phyloP scores from a whole-genome alignment of 805 yeast species.

The Kuraishia ogatae region DNA sequence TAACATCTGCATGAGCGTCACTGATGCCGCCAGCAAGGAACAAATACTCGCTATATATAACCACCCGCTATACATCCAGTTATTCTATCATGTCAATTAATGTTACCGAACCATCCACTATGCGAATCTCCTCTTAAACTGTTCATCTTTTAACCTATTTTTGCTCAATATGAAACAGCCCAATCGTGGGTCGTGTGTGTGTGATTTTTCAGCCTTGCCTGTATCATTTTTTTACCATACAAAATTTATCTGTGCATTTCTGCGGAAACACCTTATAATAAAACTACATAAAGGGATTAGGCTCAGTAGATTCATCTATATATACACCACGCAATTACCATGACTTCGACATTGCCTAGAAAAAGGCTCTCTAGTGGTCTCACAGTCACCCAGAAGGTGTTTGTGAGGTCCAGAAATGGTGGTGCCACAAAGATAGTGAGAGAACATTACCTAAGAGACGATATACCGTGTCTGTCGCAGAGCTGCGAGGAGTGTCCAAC shows the following conservation, averaged over 20 bases:
- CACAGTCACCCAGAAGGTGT: slow-evolving; percentile 79
- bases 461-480: slow-evolving; percentile 83
- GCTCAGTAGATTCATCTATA: neutral
- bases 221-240: neutral
- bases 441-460: slow-evolving; percentile 88
- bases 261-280: neutral
- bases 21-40: too few relatives aligned
- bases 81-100: too few relatives aligned
- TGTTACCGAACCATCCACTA: too few relatives aligned
- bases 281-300: neutral
- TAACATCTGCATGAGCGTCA: too few relatives aligned
- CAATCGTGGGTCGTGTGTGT: neutral
- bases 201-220: too few relatives aligned
- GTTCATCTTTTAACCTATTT: too few relatives aligned
- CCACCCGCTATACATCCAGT: too few relatives aligned
- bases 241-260: neutral
- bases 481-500: slow-evolving; percentile 56
- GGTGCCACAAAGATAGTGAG: slow-evolving; percentile 85
- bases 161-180: too few relatives aligned
- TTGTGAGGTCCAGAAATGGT: slow-evolving; percentile 85
- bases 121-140: too few relatives aligned
- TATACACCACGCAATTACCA: neutral
- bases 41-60: too few relatives aligned
- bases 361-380: slow-evolving; percentile 42
- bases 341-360: slow-evolving; percentile 13